Conservation (phyloP, 2,329 filamentous ascomycete species). For the Sporothrix schenckii region DNA sequence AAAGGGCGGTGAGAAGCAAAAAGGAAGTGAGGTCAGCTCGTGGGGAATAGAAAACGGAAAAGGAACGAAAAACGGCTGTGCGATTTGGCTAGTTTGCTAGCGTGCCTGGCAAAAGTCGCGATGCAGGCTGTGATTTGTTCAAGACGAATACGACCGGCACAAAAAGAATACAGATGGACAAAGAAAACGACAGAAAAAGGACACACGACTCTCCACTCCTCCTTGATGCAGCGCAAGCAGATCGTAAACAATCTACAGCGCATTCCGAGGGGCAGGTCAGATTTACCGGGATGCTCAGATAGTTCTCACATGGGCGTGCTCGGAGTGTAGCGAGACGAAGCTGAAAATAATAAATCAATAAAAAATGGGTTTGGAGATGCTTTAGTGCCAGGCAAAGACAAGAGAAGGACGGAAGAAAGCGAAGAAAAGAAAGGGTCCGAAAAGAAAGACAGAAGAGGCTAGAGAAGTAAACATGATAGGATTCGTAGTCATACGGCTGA, state of each 20-base stretch:
- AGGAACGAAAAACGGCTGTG: background rate
- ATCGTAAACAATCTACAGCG: background rate
- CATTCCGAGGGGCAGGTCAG: too few species aligned
- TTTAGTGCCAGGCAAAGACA: slow-evolving; percentile 25
- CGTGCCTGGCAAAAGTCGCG: slow-evolving; percentile 5
- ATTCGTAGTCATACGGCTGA: background rate
- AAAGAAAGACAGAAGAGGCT: background rate
- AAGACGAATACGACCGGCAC: slow-evolving; percentile 11
- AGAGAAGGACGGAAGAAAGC: background rate
- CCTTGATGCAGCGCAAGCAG: background rate
- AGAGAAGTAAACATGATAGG: background rate
- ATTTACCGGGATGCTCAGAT: background rate
- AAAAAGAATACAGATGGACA: background rate
- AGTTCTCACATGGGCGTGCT: background rate
- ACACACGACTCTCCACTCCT: background rate
- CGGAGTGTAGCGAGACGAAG: slow-evolving; percentile 8
- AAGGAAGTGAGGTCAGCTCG: background rate
- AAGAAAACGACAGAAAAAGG: background rate
- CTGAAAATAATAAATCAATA: slow-evolving; percentile 12
- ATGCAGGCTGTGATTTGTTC: slow-evolving; percentile 20
- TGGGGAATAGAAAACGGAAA: background rate
- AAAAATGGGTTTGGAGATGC: slow-evolving; percentile 31
- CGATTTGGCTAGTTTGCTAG: background rate
- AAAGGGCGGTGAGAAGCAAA: background rate
- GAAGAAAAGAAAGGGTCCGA: background rate